Evolutionary conservation across 768 basidiomycete species (phyloP).

Genomic region (Hydnum rufescens): DNA sequence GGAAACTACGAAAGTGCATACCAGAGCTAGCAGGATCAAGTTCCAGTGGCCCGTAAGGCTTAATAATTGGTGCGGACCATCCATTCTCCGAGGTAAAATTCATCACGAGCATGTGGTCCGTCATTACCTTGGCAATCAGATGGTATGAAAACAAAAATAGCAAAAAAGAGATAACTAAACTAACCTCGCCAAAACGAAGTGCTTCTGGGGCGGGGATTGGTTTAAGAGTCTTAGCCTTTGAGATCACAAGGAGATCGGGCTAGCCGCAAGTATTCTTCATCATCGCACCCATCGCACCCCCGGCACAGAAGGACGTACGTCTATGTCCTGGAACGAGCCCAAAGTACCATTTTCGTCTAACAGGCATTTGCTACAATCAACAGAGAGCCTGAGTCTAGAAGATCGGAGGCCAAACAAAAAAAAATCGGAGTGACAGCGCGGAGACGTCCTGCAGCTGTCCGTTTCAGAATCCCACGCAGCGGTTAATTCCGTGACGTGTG

Average conservation of each 20-base stretch:
- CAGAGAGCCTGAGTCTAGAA: no score
- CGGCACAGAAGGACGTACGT: no score
- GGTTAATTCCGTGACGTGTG: no score
- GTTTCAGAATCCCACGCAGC: no score
- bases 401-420: no score
- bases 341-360: no score
- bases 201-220: conserved; percentile 40
- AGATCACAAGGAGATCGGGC: background rate
- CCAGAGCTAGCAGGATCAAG: conserved; percentile 37
- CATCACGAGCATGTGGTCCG: conserved; percentile 21
- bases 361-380: no score
- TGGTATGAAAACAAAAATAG: background rate
- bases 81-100: conserved; percentile 20
- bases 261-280: no score
- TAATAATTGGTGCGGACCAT: conserved; percentile 56
- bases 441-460: no score
- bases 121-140: background rate
- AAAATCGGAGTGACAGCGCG: no score
- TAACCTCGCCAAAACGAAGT: conserved; percentile 63
- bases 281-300: no score
- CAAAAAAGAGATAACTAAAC: background rate
- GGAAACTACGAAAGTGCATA: background rate
- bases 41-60: conserved; percentile 35
- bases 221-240: conserved; percentile 15
- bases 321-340: no score